Base-by-base conservation (phyloP, 495 filamentous ascomycete species). In the Tuber microsphaerosporum region DNA sequence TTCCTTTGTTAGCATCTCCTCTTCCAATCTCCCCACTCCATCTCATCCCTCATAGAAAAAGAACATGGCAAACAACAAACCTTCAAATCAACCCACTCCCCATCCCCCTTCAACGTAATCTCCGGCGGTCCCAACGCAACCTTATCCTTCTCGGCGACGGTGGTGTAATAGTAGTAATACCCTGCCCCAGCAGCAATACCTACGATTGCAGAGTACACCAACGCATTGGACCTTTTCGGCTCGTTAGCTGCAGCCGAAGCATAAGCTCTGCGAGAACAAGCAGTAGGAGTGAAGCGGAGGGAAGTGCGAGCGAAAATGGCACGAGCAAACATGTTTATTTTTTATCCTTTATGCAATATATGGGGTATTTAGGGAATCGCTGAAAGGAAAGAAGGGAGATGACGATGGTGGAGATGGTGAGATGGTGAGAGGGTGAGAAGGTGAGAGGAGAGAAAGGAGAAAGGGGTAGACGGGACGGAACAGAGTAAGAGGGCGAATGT, bases 51-150 rank as follows among this genome's bases (percentile, higher is more conserved):
- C 20, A 73, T 51, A 16, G 39, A 19, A 39, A 71, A 41, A 26
- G 37, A 43, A n/a, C 2, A 1, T n/a, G 14, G 5, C 16, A 31
- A 14, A 43, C n/a, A 51, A 75, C 74, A 65, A 37, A 74, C 73
- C 37, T 42, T 68, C 26, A 83, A 73, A 71, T 81, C 81, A 84
- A 92, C 97, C 80, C 93, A 94, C 84, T 95, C 90, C 71, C 94
- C 92, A 65, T 94, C 93, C 75, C 94, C 96, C 26, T 87, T 91
- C 84, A 99, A 92, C 45, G 91, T 87, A 31, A 74, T 61, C 69
- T 76, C 74, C 19, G 81, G 56, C 9, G 81, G 81, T 0, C 78
- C 78, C n/a, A 83, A 68, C 48, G 80, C 81, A 31, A 20, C 68
- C 17, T 79, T 77, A 10, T 77, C 80, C 45, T 56, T 76, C 26